Conservation (phyloP, 371 early-diverging fungal species). For the Chytridium lagenaria region DNA sequence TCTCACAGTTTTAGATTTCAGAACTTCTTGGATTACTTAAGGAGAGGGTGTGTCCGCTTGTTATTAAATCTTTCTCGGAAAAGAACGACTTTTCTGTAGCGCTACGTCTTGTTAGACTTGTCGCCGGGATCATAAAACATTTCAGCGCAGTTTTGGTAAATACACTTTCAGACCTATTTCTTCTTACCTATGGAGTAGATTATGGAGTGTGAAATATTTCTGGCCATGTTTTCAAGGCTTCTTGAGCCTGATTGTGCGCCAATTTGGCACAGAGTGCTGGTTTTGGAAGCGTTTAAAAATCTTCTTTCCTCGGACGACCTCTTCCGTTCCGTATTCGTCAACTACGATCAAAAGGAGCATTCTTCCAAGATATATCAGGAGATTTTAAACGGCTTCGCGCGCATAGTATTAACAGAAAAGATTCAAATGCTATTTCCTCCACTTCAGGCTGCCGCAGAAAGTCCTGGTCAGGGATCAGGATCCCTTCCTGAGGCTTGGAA, state of each 20-base stretch:
- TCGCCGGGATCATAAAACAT: slow-evolving; percentile 79
- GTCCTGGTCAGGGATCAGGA: not conserved
- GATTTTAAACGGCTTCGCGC: slow-evolving; percentile 77
- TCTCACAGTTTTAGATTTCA: slow-evolving; percentile 27
- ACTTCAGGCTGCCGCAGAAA: slow-evolving; percentile 20
- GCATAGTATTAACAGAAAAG: slow-evolving; percentile 77
- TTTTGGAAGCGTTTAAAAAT: slow-evolving; percentile 82
- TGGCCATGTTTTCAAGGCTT: slow-evolving; percentile 85
- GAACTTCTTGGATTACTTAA: slow-evolving; percentile 70
- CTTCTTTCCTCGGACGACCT: slow-evolving; percentile 64
- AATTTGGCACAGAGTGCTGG: slow-evolving; percentile 87
- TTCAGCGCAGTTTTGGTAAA: slow-evolving; percentile 75
- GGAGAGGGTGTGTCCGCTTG: slow-evolving; percentile 84
- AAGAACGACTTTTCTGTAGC: slow-evolving; percentile 82
- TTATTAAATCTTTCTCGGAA: slow-evolving; percentile 90
- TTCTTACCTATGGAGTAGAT: slow-evolving; percentile 46
- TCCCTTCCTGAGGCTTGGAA: not conserved
- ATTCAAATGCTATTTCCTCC: slow-evolving; percentile 51
- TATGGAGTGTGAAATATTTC: slow-evolving; percentile 92
- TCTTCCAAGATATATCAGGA: slow-evolving; percentile 81
- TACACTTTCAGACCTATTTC: not conserved
- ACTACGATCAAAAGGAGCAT: slow-evolving; percentile 75
- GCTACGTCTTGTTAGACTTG: slow-evolving; percentile 84
- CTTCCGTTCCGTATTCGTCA: slow-evolving; percentile 64
- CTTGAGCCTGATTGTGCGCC: slow-evolving; percentile 74